Evolutionary conservation across 106 monocot genomes (phyloP), one percentile per base, ranked within the genome.

Genomic region (Ottelia alismoides): DNA sequence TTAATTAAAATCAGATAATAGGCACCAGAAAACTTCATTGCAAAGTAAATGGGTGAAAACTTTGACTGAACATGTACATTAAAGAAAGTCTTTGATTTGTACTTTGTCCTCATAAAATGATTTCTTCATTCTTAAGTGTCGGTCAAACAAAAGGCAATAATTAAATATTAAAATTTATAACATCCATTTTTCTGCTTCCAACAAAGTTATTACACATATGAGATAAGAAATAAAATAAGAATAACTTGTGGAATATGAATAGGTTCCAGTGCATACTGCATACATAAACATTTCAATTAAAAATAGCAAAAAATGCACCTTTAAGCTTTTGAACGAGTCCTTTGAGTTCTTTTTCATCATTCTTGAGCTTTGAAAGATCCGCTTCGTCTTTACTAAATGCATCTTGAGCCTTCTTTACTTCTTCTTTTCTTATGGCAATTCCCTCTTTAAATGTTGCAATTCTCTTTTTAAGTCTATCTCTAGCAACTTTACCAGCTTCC

Each of bases 401-500:
- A 56, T 80, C 56, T 56, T 80, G 78, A 78, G 83, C 90, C 51
- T 75, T 80, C 62, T 79, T 81, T 14, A 99, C 60, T 70, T 82
- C 85, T 30, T 57, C 40, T 51, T 77, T 86, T 51, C 90, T 53
- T 26, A 91, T 70, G 32, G 31, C 23, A 23, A 80, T 61, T 50
- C 98, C 98, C 19, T 79, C 79, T 53, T 86, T 45, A 72, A 59
- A 82, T 28, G 74, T 83, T 56, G 77, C 65, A 27, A 99, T 91
- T 57, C 80, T 91, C 61, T 91, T 91, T 73, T 72, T 83, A 70
- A 99, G 63, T 61, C 70, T 99, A 47, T 82, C 82, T 58, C 90
- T 80, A 11, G 90, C 98, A 18, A 29, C 83, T 77, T 90, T 91
- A 19, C 98, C 90, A 68, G 90, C 98, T 74, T 99, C 90, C 98